Conservation (phyloP, 345 rosid genomes). For the Boechera retrofracta region DNA sequence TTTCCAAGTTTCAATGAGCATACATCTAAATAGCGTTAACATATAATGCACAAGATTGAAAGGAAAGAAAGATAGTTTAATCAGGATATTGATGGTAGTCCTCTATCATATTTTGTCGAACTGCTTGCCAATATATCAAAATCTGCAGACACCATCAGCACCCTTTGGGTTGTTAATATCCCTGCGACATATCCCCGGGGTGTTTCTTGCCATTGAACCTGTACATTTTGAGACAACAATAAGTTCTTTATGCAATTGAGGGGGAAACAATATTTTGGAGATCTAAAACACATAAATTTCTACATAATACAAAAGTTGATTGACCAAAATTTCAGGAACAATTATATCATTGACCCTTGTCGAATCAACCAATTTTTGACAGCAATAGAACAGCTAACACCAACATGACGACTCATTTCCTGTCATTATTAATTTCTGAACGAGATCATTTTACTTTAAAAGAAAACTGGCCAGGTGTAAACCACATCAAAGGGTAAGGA, state of each 20-base stretch:
- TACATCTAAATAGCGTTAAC: conserved; percentile 7
- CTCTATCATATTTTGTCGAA: conserved; percentile 83
- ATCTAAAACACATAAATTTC: not conserved
- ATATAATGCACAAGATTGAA: conserved; percentile 15
- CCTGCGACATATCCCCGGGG: conserved; percentile 93
- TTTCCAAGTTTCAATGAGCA: conserved; percentile 33
- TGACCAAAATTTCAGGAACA: conserved; percentile 19
- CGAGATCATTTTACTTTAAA: not conserved
- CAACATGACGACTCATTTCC: conserved; percentile 8
- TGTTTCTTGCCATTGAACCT: conserved; percentile 99
- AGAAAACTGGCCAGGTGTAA: conserved; percentile 23
- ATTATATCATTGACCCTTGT: conserved; percentile 19
- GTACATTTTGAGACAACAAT: conserved; percentile 26
- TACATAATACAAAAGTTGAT: conserved; percentile 10
- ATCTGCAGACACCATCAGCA: conserved; percentile 88
- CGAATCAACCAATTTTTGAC: not conserved
- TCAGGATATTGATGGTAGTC: conserved; percentile 95
- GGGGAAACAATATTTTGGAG: not conserved
- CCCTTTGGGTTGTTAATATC: conserved; percentile 89
- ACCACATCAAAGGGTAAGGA: conserved; percentile 15
- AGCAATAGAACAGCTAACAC: conserved; percentile 6
- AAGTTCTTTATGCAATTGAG: not conserved
- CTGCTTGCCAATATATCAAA: conserved; percentile 87
- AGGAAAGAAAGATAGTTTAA: conserved; percentile 5
- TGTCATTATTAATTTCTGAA: conserved; percentile 9